These are phyloP conservation scores for Pinus taeda DNA, from an alignment of 75 land plant species.

Conservation along the genomic window DNA sequence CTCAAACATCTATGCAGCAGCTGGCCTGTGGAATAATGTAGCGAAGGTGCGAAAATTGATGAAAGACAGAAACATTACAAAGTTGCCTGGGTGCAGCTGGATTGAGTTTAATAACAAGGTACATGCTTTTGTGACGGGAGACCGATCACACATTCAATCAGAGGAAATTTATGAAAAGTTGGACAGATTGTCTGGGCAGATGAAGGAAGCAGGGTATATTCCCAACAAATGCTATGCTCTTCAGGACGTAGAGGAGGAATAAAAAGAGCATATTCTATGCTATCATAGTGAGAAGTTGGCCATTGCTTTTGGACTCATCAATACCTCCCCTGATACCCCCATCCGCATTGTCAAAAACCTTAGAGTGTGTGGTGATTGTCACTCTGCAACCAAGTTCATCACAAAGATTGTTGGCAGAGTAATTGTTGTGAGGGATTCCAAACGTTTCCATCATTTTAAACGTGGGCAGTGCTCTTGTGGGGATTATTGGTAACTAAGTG, in stretches of 20 bases:
- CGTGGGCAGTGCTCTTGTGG: neutral
- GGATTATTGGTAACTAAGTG: neutral
- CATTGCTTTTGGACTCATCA: too few species aligned
- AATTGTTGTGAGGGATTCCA: neutral
- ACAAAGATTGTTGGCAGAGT: neutral
- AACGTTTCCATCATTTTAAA: constrained; percentile 1
- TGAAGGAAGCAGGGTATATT: neutral
- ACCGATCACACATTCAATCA: constrained; percentile 5
- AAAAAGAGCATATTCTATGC: neutral
- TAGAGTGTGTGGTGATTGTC: neutral
- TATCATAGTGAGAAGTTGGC: neutral
- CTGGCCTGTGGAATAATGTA: constrained; percentile 13
- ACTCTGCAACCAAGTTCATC: neutral
- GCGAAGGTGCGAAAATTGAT: constrained; percentile 7
- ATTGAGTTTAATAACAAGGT: constrained; percentile 17
- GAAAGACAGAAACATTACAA: constrained; percentile 13
- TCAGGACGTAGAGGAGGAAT: neutral
- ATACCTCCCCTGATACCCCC: neutral
- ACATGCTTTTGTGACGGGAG: constrained; percentile 21
- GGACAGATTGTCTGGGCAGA: neutral
- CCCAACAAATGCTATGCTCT: neutral
- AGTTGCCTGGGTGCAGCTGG: constrained; percentile 17
- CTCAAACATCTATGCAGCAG: constrained; percentile 20
- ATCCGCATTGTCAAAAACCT: neutral
- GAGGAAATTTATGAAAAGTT: constrained; percentile 3